Evolutionary conservation across 2,329 filamentous ascomycete genomes (phyloP).

Genomic region (Botryotinia narcissicola): DNA sequence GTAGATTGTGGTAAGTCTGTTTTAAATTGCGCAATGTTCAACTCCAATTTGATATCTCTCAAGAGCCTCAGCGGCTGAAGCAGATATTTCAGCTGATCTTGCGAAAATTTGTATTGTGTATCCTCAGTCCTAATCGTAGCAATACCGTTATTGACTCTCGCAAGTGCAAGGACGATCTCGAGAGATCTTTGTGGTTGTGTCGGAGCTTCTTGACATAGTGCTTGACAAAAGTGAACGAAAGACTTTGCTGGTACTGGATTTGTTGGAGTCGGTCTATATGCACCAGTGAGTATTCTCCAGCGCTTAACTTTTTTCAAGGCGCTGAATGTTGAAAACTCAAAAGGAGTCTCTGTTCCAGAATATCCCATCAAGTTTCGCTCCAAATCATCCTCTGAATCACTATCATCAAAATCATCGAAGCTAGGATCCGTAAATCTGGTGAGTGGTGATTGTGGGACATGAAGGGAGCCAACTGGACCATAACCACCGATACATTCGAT

Average conservation of each 20-base stretch:
- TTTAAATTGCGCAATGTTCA: neutral
- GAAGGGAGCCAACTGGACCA: neutral
- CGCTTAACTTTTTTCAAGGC: conserved; percentile 10
- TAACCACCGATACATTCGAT: conserved; percentile 20
- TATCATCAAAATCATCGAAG: neutral
- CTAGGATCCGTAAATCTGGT: neutral
- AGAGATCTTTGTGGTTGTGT: conserved; percentile 1
- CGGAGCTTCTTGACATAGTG: neutral
- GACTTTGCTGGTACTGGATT: conserved; percentile 10
- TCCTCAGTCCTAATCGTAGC: neutral
- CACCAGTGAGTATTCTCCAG: conserved; percentile 15
- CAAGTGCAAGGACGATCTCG: conserved; percentile 11
- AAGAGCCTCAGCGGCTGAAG: conserved; percentile 14
- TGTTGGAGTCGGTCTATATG: conserved; percentile 5
- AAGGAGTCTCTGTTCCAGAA: neutral
- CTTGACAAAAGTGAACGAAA: conserved; percentile 22
- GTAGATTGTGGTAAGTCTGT: conserved; percentile 2
- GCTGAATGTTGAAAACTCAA: conserved; percentile 1
- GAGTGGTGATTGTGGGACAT: conserved; percentile 18
- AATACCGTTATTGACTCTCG: neutral
- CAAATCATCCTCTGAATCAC: neutral
- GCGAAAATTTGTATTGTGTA: neutral
- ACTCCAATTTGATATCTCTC: neutral
- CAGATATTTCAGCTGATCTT: conserved; percentile 1
- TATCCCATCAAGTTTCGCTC: neutral